Evolutionary conservation across 306 rosid genomes (phyloP).

Genomic region (Cicer arietinum): DNA sequence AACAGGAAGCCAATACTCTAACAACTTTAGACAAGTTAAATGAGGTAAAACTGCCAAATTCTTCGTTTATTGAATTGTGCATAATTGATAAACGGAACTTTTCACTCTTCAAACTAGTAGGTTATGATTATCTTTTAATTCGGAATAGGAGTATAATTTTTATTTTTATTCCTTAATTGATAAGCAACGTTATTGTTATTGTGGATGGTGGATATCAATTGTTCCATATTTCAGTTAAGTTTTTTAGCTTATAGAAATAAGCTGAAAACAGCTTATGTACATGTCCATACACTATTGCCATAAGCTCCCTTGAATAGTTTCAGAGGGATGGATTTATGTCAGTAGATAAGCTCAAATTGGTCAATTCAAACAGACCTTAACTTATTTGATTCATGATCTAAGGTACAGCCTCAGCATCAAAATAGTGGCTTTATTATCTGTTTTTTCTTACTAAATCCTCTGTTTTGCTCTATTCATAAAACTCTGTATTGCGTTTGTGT

Average conservation of each 20-base stretch:
- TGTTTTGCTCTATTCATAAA: neutral
- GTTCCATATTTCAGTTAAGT: neutral
- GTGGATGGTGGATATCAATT: conserved; percentile 22
- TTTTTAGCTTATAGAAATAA: neutral
- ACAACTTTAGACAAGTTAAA: conserved; percentile 79
- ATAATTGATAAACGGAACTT: conserved; percentile 1
- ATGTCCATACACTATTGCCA: too few species aligned
- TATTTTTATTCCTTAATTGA: neutral
- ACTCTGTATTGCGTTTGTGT: neutral
- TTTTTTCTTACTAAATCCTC: neutral
- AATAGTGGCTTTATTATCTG: conserved; percentile 1
- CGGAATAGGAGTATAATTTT: neutral
- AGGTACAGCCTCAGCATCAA: neutral
- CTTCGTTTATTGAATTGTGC: neutral
- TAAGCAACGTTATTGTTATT: neutral
- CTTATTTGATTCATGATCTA: neutral
- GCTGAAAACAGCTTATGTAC: too few species aligned
- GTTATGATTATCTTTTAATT: neutral
- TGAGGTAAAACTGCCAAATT: conserved; percentile 58
- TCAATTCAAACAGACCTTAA: too few species aligned
- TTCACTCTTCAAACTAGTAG: conserved; percentile 17
- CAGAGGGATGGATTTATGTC: too few species aligned
- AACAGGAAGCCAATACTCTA: conserved; percentile 75
- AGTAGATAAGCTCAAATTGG: too few species aligned
- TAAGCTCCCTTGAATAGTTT: too few species aligned